phyloP scores from a whole-genome alignment of 2,329 filamentous ascomycete species.

The Neocatenulostroma microsporum region DNA sequence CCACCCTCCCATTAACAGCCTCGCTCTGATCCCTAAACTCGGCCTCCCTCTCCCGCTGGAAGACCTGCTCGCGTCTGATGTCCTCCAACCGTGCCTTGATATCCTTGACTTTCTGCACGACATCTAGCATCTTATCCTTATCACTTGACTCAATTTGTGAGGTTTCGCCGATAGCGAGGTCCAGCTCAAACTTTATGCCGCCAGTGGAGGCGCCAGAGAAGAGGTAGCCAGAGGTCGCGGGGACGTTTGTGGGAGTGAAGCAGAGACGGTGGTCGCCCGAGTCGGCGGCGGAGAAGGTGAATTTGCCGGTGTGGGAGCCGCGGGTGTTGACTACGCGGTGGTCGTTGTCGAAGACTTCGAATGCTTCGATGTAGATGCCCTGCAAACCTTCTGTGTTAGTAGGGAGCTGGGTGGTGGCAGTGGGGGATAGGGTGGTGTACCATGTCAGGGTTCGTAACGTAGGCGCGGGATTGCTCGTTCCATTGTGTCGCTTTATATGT shows the following conservation, averaged over 20 bases:
- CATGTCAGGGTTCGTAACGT: constrained; percentile 61
- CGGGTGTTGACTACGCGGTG: constrained; percentile 90
- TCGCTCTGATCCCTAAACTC: constrained; percentile 98
- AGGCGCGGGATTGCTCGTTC: constrained; percentile 60
- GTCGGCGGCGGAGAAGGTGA: constrained; percentile 93
- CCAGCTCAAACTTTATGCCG: constrained; percentile 74
- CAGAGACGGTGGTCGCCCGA: constrained; percentile 94
- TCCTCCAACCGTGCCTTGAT: constrained; percentile 80
- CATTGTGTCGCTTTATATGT: constrained; percentile 83
- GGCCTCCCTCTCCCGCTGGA: constrained; percentile 94
- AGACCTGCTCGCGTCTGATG: constrained; percentile 88
- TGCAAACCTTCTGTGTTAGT: constrained; percentile 7
- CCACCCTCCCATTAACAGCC: constrained; percentile 79
- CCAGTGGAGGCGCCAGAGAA: constrained; percentile 57
- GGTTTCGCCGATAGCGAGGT: constrained; percentile 90
- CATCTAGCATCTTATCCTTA: constrained; percentile 85
- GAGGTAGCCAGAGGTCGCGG: constrained; percentile 64
- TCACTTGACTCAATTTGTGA: constrained; percentile 89
- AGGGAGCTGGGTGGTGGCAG: not conserved
- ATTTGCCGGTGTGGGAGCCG: constrained; percentile 66
- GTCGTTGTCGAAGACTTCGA: constrained; percentile 96
- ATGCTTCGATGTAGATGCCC: constrained; percentile 83
- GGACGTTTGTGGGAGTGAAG: constrained; percentile 75
- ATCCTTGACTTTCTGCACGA: constrained; percentile 81
- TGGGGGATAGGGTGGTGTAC: constrained; percentile 4